A percentile compares a stretch with the other conserved stretches of the same genome.
These are phyloP conservation scores for Colletotrichum tabaci DNA, from an alignment of 2,329 filamentous ascomycete genomes.

Conservation along the genomic window DNA sequence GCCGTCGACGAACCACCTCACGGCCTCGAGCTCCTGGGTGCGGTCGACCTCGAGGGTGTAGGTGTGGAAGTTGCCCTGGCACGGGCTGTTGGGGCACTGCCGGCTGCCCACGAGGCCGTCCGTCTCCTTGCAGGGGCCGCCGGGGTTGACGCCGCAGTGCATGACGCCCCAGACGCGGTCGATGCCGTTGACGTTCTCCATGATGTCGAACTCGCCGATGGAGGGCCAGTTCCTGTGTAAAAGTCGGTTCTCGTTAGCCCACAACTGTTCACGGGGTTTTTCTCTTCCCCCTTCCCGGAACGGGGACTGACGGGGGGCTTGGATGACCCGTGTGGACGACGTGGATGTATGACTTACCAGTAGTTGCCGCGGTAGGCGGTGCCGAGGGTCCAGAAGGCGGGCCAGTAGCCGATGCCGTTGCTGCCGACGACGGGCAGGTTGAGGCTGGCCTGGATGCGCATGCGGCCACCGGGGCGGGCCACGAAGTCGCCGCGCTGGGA, in stretches of 20 bases:
- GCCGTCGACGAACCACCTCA: slow-evolving; percentile 56
- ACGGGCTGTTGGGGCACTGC: slow-evolving; percentile 42
- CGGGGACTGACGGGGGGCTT: too few species aligned
- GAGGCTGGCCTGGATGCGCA: slow-evolving; percentile 58
- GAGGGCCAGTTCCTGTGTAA: slow-evolving; percentile 55
- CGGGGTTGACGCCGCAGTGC: slow-evolving; percentile 58
- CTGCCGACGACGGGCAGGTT: slow-evolving; percentile 56
- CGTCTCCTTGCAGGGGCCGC: slow-evolving; percentile 61
- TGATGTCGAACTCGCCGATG: slow-evolving; percentile 61
- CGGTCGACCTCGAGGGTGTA: slow-evolving; percentile 53
- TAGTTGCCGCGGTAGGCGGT: slow-evolving; percentile 55
- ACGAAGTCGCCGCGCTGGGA: slow-evolving; percentile 53
- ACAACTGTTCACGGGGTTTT: too few species aligned
- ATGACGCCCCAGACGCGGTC: slow-evolving; percentile 53
- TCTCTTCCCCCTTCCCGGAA: too few species aligned
- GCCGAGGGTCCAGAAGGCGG: slow-evolving; percentile 63
- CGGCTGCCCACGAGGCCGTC: slow-evolving; percentile 49
- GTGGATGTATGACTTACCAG: slow-evolving; percentile 27
- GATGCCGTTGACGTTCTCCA: slow-evolving; percentile 60
- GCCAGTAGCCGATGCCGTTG: slow-evolving; percentile 57
- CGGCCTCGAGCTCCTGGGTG: slow-evolving; percentile 49
- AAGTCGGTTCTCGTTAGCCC: too few species aligned
- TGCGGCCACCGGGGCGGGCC: slow-evolving; percentile 51
- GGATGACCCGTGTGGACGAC: too few species aligned
- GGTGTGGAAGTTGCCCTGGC: slow-evolving; percentile 52